Base-by-base conservation (phyloP, 805 yeast species). In the Candida golubevii region DNA sequence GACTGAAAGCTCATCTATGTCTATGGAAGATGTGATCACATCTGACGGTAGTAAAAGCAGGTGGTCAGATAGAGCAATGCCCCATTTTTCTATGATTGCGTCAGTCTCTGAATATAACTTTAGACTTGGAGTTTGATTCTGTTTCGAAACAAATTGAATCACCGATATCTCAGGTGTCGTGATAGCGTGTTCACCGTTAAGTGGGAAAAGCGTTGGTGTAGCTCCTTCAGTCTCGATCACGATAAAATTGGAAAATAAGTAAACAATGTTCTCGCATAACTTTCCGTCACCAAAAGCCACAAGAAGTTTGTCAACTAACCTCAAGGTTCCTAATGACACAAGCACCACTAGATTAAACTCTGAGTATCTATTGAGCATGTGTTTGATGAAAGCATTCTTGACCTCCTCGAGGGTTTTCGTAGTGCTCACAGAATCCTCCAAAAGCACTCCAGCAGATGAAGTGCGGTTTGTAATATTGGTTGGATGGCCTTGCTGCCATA, bases 21-120 rank as follows among this genome's bases (percentile, higher is more conserved):
- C 36, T 4, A 66, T 53, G 1, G 73, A 67, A 1, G 72, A 66
- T 0, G 75, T 65, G 10, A 71, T 42, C 14, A 67, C 50, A 18
- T 65, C 69, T 3, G 54, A 48, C 0, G 76, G 76, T 33, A 71
- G 64, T 4, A 42, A 34, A 42, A 62, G 59, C 28, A 42, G 44
- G 8, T 47, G 44, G 44, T 71, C 76, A 2, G 72, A 65, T 9
- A 67, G 49, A 1, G 70, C 73, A 18, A 68, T 67, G 4, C 63
- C 73, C 76, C 76, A 71, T 46, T 71, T 71, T 46, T 71, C 75
- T 27, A 71, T 57, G 6, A 71, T 59, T n/a, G 63, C 53, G 31
- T 57, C 53, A 12, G 45, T 48, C 9, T 58, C 58, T 1, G 71
- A 66, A 33, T 54, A 58, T n/a, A 69, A 46, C 51, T 54, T 62